Percentiles rank a stretch among this genome's conserved stretches.
These are phyloP conservation scores for Arxiozyma slooffiae DNA, from an alignment of 1,139 yeast genomes.

Conservation along the genomic window DNA sequence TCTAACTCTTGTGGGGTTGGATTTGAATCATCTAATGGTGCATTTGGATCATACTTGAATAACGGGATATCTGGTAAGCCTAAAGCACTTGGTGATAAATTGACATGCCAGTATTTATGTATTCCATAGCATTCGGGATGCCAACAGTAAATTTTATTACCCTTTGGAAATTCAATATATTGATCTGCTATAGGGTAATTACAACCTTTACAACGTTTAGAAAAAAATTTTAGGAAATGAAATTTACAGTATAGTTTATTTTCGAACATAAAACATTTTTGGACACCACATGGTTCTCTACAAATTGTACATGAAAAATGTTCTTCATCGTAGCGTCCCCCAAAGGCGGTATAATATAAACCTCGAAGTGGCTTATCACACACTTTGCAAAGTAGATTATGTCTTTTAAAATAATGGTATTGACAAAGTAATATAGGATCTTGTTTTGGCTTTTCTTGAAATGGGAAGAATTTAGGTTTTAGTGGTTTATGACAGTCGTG, in stretches of 20 bases:
- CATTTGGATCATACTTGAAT: slow-evolving; percentile 22
- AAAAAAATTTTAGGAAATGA: slow-evolving; percentile 77
- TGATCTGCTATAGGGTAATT: slow-evolving; percentile 84
- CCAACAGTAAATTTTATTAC: slow-evolving; percentile 96
- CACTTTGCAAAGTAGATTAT: slow-evolving; percentile 70
- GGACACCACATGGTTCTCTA: slow-evolving; percentile 77
- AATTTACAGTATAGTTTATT: slow-evolving; percentile 79
- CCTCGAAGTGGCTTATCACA: slow-evolving; percentile 86
- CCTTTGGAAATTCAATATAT: slow-evolving; percentile 83
- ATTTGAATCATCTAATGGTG: slow-evolving; percentile 15
- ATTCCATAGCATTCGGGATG: slow-evolving; percentile 99
- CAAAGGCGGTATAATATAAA: slow-evolving; percentile 87
- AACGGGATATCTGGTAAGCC: slow-evolving; percentile 41
- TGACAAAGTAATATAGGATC: slow-evolving; percentile 76
- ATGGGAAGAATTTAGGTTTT: slow-evolving; percentile 41
- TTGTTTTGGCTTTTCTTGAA: slow-evolving; percentile 34
- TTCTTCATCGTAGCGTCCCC: slow-evolving; percentile 85
- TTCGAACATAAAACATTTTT: slow-evolving; percentile 87
- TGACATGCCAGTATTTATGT: slow-evolving; percentile 91
- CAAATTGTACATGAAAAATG: slow-evolving; percentile 92
- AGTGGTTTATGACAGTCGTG: slow-evolving; percentile 72
- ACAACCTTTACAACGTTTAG: slow-evolving; percentile 91
- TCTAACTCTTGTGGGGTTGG: slow-evolving; percentile 54
- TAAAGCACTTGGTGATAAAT: slow-evolving; percentile 54
- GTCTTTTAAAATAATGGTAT: slow-evolving; percentile 78